Conservation (phyloP, 1,284 basidiomycete genomes). For the Tilletia setariae region DNA sequence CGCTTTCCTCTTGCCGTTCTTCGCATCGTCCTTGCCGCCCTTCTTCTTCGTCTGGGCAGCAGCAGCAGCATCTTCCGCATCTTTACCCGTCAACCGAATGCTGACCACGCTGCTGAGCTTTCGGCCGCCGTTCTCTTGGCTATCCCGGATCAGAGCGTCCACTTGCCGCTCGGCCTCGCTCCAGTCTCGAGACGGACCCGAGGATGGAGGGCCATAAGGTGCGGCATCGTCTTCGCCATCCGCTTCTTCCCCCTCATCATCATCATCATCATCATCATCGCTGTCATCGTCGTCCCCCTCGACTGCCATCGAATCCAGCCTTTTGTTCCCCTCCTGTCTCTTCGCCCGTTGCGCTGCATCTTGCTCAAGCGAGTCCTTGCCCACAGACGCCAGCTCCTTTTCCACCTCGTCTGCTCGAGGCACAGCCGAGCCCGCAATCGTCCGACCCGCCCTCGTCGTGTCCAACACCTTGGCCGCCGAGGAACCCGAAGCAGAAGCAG, state of each 20-base stretch:
- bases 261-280: background rate
- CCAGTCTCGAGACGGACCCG: conserved; percentile 27
- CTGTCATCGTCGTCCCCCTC: too few species aligned
- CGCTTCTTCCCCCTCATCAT: background rate
- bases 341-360: conserved; percentile 20
- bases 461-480: conserved; percentile 15
- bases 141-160: background rate
- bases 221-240: conserved; percentile 25
- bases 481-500: conserved; percentile 18
- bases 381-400: conserved; percentile 39
- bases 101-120: conserved; percentile 15
- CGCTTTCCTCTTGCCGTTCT: conserved; percentile 5
- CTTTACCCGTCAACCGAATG: background rate
- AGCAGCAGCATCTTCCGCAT: background rate
- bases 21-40: background rate
- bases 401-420: conserved; percentile 33
- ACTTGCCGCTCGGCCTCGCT: conserved; percentile 47
- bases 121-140: background rate
- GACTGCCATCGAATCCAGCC: too few species aligned
- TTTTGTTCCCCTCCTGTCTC: too few species aligned
- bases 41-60: background rate
- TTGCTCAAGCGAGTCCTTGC: conserved; percentile 29
- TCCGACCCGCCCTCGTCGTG: conserved; percentile 17
- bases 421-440: conserved; percentile 28
- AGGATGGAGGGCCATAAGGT: background rate